Evolutionary conservation across 2,329 filamentous ascomycete genomes (phyloP).

Genomic region (Talaromyces sp.): DNA sequence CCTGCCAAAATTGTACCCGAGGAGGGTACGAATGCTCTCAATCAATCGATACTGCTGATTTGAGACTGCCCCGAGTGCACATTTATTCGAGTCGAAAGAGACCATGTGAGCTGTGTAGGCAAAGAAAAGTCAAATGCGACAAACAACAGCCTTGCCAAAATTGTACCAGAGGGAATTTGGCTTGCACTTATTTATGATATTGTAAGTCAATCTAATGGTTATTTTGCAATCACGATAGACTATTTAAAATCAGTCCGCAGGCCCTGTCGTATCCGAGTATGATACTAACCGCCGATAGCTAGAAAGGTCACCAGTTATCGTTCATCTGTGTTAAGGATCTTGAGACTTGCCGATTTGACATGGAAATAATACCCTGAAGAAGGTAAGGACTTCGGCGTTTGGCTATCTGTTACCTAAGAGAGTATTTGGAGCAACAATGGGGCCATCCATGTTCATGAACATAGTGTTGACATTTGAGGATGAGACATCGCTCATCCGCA

Average conservation of each 20-base stretch:
- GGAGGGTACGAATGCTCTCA: background rate
- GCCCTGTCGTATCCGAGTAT: background rate
- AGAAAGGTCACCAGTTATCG: background rate
- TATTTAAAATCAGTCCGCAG: background rate
- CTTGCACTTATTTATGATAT: background rate
- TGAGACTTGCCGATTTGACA: background rate
- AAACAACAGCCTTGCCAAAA: slow-evolving; percentile 17
- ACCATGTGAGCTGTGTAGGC: slow-evolving; percentile 14
- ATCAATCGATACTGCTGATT: background rate
- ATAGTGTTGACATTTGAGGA: background rate
- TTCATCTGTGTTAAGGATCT: background rate
- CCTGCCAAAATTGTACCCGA: slow-evolving; percentile 14
- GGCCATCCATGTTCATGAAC: background rate
- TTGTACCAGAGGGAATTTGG: slow-evolving; percentile 3
- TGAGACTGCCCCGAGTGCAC: background rate
- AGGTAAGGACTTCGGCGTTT: background rate
- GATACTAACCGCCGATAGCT: background rate
- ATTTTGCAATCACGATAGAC: background rate
- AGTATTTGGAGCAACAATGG: background rate
- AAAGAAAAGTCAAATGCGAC: slow-evolving; percentile 15
- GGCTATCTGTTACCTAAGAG: background rate
- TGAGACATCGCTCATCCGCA: background rate
- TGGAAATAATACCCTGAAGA: background rate
- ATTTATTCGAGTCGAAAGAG: slow-evolving; percentile 1
- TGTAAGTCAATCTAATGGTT: background rate